Evolutionary conservation across 768 basidiomycete species (phyloP), one percentile per base, ranked within the genome.

Genomic region (Tulasnella sp.): DNA sequence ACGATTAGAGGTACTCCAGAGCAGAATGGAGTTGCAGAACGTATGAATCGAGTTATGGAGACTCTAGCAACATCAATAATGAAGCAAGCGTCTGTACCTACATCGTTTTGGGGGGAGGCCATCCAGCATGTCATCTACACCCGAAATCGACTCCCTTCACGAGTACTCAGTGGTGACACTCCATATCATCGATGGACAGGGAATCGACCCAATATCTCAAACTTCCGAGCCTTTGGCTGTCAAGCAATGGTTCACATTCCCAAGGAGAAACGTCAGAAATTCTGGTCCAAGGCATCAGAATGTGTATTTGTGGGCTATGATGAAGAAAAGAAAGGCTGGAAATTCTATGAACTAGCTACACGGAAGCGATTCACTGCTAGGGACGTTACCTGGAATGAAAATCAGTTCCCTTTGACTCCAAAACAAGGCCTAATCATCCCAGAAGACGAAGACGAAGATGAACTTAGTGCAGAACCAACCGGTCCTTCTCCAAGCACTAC

Each of bases 181-280:
- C 53, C 53, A 10, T 54, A 35, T 19, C 49, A 54, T 22, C 2
- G 13, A 16, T 20, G 19, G 34, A 20, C 13, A 2, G 34, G 48
- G 3, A 53, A 22, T n/a, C 49, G 52, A 32, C 53, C 49, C 10
- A 37, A 52, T 41, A 16, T 54, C 8, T 13, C 50, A 19, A 16
- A 52, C 24, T 20, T 54, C 15, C 53, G 16, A 3, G 19, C 13
- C 6, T 54, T 54, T 37, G 53, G 53, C 13, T 51, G 50, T 24
- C 13, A 35, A 3, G 53, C 39, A 9, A 51, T 25, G 22, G 48
- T 54, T 8, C 7, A 13, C 10, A 27, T 37, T 15, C 24, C 35
- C 7, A 19, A 12, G 7, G 16, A 22, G 12, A 27, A 37, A 62
- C 64, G 5, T 66, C 76, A 24, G 9, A 54, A 54, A 32, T 19